These are phyloP conservation scores for Alopecurus myosuroides DNA, from an alignment of 176 grass and related monocot species.

Conservation along the genomic window DNA sequence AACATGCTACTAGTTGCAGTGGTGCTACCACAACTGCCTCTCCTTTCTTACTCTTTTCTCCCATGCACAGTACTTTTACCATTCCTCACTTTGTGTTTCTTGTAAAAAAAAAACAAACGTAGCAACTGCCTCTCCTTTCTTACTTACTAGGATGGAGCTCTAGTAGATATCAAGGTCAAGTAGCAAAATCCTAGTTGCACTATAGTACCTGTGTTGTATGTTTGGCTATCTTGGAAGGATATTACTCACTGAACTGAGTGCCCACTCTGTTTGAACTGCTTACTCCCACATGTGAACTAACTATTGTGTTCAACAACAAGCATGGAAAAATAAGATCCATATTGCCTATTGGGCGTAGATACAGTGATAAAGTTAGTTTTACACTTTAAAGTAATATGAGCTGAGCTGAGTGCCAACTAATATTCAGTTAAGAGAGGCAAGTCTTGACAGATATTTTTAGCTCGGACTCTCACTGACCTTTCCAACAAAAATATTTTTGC, in stretches of 20 bases:
- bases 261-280: background rate
- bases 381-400: background rate
- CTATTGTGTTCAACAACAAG: background rate
- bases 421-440: background rate
- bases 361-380: background rate
- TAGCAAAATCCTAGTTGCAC: background rate
- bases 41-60: background rate
- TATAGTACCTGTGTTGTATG: too few relatives aligned
- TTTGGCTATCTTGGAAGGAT: too few relatives aligned
- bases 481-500: background rate
- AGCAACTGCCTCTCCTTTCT: too few relatives aligned
- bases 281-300: background rate
- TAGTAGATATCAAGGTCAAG: background rate
- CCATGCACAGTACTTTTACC: background rate
- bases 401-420: background rate
- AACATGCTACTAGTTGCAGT: background rate
- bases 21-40: background rate
- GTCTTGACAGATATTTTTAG: background rate
- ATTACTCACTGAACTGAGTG: too few relatives aligned
- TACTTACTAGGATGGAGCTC: background rate
- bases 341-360: background rate
- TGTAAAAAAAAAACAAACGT: background rate
- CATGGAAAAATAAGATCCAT: background rate
- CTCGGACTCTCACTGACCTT: background rate
- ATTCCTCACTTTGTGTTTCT: background rate